Evolutionary conservation across 176 grass and related monocot species (phyloP).

Genomic region (Triticum turgidum): DNA sequence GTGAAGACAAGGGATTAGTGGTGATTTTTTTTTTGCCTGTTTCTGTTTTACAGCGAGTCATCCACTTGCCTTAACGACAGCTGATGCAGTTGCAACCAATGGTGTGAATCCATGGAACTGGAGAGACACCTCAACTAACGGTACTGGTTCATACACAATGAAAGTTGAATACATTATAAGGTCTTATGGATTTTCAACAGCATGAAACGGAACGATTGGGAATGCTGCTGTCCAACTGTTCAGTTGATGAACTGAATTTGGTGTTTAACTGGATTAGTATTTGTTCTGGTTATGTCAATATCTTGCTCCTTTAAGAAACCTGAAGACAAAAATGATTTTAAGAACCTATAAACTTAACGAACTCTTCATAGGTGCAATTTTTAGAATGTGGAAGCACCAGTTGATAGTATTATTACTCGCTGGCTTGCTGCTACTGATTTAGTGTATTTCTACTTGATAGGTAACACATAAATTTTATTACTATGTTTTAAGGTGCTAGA

Average conservation of each 20-base stretch:
- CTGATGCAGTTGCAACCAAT: conserved; percentile 76
- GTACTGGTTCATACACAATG: conserved; percentile 28
- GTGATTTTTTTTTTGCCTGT: not conserved
- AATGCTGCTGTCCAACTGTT: conserved; percentile 13
- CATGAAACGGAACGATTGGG: not conserved
- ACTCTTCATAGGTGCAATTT: not conserved
- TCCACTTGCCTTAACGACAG: conserved; percentile 65
- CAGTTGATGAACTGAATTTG: not conserved
- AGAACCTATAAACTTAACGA: not conserved
- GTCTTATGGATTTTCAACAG: not conserved
- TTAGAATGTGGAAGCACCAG: not conserved
- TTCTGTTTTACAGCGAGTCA: conserved; percentile 61
- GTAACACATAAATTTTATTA: not conserved
- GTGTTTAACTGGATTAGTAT: conserved; percentile 13
- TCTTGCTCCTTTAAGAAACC: conserved; percentile 13
- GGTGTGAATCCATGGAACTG: conserved; percentile 95
- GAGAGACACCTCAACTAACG: conserved; percentile 87
- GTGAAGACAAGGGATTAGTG: not conserved
- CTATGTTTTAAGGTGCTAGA: conserved; percentile 7
- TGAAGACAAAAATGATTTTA: not conserved
- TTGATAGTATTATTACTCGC: not conserved
- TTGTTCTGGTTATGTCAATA: conserved; percentile 7
- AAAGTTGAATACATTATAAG: conserved; percentile 4
- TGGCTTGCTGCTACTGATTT: not conserved
- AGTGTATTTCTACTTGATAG: not conserved